Evolutionary conservation across 148 eudicot genomes (phyloP).

Genomic region (Agrostemma githago): DNA sequence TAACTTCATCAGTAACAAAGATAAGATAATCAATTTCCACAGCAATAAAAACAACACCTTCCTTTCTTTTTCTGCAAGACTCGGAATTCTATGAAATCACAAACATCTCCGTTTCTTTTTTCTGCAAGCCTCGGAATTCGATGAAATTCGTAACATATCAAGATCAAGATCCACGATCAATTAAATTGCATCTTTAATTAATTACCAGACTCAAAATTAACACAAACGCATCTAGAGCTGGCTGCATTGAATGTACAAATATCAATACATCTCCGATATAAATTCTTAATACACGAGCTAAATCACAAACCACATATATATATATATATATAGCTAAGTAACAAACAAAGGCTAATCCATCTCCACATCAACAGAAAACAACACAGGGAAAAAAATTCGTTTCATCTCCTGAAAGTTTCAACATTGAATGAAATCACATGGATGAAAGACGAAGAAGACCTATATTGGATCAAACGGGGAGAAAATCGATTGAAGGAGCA

Average conservation of each 20-base stretch:
- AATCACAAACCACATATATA: background rate
- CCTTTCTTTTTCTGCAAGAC: background rate
- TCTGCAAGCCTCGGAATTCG: background rate
- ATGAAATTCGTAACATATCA: background rate
- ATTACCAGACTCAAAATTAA: background rate
- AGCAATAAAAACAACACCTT: background rate
- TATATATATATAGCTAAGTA: background rate
- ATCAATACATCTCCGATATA: background rate
- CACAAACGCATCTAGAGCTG: background rate
- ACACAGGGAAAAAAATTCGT: no score
- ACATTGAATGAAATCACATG: background rate
- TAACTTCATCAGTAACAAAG: background rate
- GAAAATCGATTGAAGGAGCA: conserved; percentile 39
- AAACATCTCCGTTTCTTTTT: background rate
- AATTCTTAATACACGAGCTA: background rate
- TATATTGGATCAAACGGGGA: conserved; percentile 53
- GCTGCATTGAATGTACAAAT: background rate
- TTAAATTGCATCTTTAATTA: background rate
- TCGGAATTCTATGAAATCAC: background rate
- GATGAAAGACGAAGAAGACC: background rate
- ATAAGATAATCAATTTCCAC: background rate
- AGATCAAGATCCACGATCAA: background rate
- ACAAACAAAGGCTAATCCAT: background rate
- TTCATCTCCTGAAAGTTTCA: background rate
- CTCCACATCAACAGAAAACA: no score